Evolutionary conservation across 140 eudicot genomes (phyloP).

Genomic region (Ambrosia hybrid): DNA sequence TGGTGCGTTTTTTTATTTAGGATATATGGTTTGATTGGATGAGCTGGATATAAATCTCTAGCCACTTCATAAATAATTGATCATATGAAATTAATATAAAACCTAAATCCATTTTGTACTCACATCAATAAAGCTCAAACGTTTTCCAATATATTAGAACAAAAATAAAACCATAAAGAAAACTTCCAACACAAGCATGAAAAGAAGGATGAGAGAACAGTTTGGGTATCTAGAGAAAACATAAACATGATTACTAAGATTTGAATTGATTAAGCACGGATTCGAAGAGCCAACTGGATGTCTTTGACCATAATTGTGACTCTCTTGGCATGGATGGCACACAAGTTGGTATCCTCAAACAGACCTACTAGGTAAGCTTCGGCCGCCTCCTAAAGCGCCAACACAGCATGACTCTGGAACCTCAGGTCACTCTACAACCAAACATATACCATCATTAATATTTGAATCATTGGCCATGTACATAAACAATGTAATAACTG

Average conservation of each 20-base stretch:
- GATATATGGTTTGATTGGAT: too few relatives aligned
- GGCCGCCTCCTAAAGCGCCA: slow-evolving; percentile 33
- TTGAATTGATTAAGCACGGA: slow-evolving; percentile 20
- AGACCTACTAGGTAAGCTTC: slow-evolving; percentile 31
- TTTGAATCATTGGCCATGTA: background rate
- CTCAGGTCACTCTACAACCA: slow-evolving; percentile 24
- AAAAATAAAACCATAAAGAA: background rate
- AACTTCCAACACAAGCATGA: background rate
- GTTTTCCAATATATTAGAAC: background rate
- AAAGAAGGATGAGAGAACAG: too few relatives aligned
- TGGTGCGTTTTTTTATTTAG: too few relatives aligned
- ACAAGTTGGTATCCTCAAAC: slow-evolving; percentile 36
- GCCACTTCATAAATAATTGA: too few relatives aligned
- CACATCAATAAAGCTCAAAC: background rate
- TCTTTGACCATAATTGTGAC: slow-evolving; percentile 35
- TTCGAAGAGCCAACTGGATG: slow-evolving; percentile 24
- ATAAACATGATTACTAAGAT: background rate
- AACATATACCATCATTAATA: background rate
- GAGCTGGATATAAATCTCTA: too few relatives aligned
- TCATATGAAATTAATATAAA: too few relatives aligned
- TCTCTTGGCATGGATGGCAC: slow-evolving; percentile 32
- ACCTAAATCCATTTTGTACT: background rate
- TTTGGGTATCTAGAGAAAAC: background rate
- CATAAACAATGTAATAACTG: background rate
- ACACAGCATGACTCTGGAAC: too few relatives aligned